A percentile compares a stretch with the other conserved stretches of the same genome.
phyloP scores from a whole-genome alignment of 257 asterid genomes.

The Solanum chilense region DNA sequence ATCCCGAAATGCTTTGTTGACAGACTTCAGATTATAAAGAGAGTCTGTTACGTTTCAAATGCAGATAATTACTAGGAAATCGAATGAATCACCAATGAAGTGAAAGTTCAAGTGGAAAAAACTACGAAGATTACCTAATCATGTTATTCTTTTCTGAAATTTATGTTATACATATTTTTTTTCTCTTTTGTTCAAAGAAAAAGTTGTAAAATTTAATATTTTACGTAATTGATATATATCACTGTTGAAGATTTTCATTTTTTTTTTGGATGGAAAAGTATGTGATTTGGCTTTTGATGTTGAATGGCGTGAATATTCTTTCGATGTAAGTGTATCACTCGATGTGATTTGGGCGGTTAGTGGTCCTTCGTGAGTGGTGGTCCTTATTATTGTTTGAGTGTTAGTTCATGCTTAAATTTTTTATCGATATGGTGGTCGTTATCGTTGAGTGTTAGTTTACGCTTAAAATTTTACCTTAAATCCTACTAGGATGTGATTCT shows the following conservation, averaged over 20 bases:
- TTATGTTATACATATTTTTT: neutral
- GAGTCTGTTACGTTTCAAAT: neutral
- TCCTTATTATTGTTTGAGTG: neutral
- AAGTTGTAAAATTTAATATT: neutral
- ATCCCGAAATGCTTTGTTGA: slow-evolving; percentile 1
- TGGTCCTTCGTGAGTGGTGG: neutral
- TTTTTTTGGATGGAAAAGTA: neutral
- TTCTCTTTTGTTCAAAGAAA: neutral
- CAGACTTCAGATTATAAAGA: neutral
- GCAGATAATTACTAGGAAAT: neutral
- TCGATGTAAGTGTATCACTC: neutral
- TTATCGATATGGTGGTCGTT: neutral
- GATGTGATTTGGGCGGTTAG: neutral
- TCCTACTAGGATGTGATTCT: neutral
- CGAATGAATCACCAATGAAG: neutral
- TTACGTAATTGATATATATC: neutral
- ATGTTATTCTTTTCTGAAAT: neutral
- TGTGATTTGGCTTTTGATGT: neutral
- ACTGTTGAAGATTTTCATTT: neutral
- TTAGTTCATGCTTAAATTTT: neutral
- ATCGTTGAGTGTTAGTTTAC: neutral
- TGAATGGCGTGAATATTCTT: neutral
- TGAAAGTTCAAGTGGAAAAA: neutral
- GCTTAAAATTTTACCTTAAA: accelerated
- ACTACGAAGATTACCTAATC: neutral